A percentile compares a stretch with the other conserved stretches of the same genome.
These are phyloP conservation scores for Acacia crassicarpa DNA, from an alignment of 306 rosid species.

Conservation along the genomic window DNA sequence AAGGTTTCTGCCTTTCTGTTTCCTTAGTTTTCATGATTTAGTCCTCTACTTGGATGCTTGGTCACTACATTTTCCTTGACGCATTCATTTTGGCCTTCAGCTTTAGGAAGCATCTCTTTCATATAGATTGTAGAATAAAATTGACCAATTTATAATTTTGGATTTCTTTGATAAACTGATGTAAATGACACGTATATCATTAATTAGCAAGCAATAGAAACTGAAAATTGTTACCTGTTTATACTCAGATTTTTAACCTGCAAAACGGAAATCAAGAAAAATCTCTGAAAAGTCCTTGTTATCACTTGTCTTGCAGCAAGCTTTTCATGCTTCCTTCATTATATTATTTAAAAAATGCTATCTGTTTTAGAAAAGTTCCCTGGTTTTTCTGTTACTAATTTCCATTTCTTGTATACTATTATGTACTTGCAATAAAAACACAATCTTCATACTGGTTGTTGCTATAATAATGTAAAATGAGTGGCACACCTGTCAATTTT, in stretches of 20 bases:
- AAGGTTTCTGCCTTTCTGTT: no score
- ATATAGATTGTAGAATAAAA: neutral
- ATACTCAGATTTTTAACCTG: no score
- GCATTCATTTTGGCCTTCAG: neutral
- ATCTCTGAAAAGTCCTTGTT: neutral
- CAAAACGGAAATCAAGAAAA: no score
- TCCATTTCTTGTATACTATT: constrained; percentile 1
- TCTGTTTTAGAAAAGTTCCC: neutral
- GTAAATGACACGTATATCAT: constrained; percentile 3
- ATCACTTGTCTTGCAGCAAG: neutral
- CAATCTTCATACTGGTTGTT: neutral
- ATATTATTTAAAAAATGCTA: neutral
- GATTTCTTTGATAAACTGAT: constrained; percentile 9
- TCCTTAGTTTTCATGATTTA: no score
- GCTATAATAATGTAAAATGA: neutral
- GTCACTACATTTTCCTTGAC: neutral
- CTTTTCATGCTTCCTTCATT: neutral
- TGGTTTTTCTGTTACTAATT: constrained; percentile 8
- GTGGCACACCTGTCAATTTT: neutral
- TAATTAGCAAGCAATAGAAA: neutral
- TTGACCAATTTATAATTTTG: neutral
- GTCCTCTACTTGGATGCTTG: neutral
- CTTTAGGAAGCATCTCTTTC: neutral
- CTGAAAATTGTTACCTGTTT: no score
- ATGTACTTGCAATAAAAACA: neutral